These are phyloP conservation scores for Candida gigantensis DNA, from an alignment of 1,139 yeast genomes.

Conservation along the genomic window DNA sequence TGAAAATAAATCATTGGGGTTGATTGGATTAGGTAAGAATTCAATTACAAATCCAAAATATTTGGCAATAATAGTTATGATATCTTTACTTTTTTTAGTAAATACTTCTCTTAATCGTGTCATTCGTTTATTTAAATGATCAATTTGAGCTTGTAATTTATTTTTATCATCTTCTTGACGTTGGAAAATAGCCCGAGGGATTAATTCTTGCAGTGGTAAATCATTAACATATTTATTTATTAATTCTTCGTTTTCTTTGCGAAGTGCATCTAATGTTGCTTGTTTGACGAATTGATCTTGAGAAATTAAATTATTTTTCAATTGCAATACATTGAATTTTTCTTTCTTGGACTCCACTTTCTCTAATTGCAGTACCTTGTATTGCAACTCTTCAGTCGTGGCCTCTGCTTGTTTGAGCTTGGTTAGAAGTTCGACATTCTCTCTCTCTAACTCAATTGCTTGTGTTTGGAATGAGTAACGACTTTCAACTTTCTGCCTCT, in stretches of 20 bases:
- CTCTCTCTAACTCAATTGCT: conserved; percentile 37
- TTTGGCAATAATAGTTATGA: conserved; percentile 66
- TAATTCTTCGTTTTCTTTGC: conserved; percentile 64
- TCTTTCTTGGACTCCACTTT: conserved; percentile 31
- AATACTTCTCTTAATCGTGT: conserved; percentile 64
- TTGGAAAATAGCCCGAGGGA: conserved; percentile 69
- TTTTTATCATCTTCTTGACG: conserved; percentile 59
- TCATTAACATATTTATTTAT: conserved; percentile 24
- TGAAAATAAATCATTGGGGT: conserved; percentile 47
- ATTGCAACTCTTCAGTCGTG: conserved; percentile 32
- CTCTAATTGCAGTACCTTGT: conserved; percentile 32
- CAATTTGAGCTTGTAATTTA: conserved; percentile 49
- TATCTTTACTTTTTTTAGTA: conserved; percentile 71
- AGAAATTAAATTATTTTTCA: conserved; percentile 67
- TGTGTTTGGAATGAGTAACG: conserved; percentile 22
- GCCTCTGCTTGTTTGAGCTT: conserved; percentile 34
- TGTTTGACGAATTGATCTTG: conserved; percentile 65
- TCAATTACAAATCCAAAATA: conserved; percentile 77
- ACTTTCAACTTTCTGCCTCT: conserved; percentile 1
- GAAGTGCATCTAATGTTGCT: conserved; percentile 51
- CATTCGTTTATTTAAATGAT: conserved; percentile 56
- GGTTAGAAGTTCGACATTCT: conserved; percentile 42
- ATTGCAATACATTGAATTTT: conserved; percentile 57
- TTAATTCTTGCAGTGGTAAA: conserved; percentile 16
- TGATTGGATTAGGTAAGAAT: conserved; percentile 62